A percentile compares a stretch with the other conserved stretches of the same genome.
These are phyloP conservation scores for Sugiyamaella grinbergsii DNA, from an alignment of 1,139 yeast genomes.

Conservation along the genomic window DNA sequence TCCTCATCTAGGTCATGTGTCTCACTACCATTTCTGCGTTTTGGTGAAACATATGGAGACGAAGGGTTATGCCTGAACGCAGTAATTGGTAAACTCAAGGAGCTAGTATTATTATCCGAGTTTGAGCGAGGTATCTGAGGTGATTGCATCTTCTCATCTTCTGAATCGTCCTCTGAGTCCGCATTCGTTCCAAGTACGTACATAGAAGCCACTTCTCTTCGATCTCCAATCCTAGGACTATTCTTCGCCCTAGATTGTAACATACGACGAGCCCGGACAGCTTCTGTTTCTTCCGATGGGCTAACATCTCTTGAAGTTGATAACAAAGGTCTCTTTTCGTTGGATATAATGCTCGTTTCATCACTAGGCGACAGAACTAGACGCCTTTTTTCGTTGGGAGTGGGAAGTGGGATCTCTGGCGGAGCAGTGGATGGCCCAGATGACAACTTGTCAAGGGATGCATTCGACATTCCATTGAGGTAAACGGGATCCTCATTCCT, in stretches of 20 bases:
- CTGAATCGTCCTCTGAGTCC: slow-evolving; percentile 2
- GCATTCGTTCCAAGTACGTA: slow-evolving; percentile 8
- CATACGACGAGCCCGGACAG: slow-evolving; percentile 15
- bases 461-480: not conserved
- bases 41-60: not conserved
- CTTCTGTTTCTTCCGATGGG: slow-evolving; percentile 17
- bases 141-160: not conserved
- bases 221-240: slow-evolving; percentile 1
- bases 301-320: slow-evolving; percentile 16
- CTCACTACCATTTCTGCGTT: slow-evolving; percentile 1
- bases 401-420: slow-evolving; percentile 21
- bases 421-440: slow-evolving; percentile 11
- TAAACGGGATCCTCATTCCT: slow-evolving; percentile 1
- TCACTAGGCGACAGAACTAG: slow-evolving; percentile 15
- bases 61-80: not conserved
- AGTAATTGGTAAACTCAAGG: slow-evolving; percentile 9
- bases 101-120: slow-evolving; percentile 18
- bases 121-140: slow-evolving; percentile 17
- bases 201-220: slow-evolving; percentile 17
- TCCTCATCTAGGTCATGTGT: not conserved
- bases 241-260: slow-evolving; percentile 8
- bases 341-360: slow-evolving; percentile 12
- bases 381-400: slow-evolving; percentile 12
- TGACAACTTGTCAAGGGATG: not conserved
- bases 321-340: slow-evolving; percentile 21